phyloP scores from a whole-genome alignment of 208 protist genomes.

The Entamoeba invadens region DNA sequence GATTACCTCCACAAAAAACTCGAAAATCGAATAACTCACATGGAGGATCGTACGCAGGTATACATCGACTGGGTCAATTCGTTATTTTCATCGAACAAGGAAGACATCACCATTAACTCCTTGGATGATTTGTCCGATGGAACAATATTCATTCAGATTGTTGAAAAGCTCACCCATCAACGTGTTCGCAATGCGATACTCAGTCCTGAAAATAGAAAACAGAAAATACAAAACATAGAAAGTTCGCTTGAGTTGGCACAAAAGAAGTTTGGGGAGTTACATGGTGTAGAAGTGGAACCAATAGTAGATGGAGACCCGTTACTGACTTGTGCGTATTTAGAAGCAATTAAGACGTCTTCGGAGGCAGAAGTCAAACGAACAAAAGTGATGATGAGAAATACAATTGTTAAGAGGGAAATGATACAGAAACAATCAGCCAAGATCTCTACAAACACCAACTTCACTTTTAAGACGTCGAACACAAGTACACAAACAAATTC shows the following conservation, averaged over 20 bases:
- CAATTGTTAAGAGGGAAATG: not conserved
- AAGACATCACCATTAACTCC: not conserved
- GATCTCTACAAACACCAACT: not conserved
- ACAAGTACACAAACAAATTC: not conserved
- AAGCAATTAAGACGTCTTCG: not conserved
- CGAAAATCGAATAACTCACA: not conserved
- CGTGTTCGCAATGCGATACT: not conserved
- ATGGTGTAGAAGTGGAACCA: not conserved
- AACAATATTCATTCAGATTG: not conserved
- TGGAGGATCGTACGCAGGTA: not conserved
- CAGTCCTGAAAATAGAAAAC: not conserved
- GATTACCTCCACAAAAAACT: too few species aligned
- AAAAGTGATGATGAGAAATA: not conserved
- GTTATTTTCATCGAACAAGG: not conserved
- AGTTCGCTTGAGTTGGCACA: not conserved
- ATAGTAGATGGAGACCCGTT: not conserved
- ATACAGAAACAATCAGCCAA: not conserved
- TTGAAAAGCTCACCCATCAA: not conserved
- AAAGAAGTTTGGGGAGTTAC: not conserved
- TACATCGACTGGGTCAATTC: not conserved
- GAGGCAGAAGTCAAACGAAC: not conserved
- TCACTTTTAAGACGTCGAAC: not conserved
- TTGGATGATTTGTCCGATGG: not conserved
- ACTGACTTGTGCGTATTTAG: not conserved
- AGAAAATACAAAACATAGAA: not conserved